Percentiles rank a stretch among this genome's conserved stretches.
Evolutionary conservation across 1,284 basidiomycete species (phyloP).

Genomic region (Lignosus rhinocerotis): DNA sequence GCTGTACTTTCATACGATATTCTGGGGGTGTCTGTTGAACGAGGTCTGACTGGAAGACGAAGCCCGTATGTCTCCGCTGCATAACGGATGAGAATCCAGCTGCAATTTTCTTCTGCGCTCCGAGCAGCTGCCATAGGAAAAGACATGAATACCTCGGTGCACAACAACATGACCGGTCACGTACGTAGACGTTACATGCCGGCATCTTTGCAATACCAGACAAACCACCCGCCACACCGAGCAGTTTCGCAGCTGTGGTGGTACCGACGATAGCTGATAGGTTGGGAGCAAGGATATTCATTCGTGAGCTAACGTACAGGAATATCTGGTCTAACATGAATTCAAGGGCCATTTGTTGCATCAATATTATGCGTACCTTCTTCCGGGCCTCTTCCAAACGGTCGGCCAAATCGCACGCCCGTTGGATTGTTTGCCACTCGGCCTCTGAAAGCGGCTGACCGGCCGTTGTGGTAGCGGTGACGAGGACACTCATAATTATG

Average conservation of each 20-base stretch:
- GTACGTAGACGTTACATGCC: slow-evolving; percentile 91
- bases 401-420: slow-evolving; percentile 87
- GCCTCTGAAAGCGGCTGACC: slow-evolving; percentile 72
- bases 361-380: slow-evolving; percentile 49
- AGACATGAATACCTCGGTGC: neutral
- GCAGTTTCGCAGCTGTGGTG: slow-evolving; percentile 95
- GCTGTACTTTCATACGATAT: slow-evolving; percentile 89
- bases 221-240: slow-evolving; percentile 96
- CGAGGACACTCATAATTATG: slow-evolving; percentile 93
- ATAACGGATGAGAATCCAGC: slow-evolving; percentile 82
- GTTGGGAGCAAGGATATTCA: slow-evolving; percentile 98
- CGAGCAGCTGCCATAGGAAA: slow-evolving; percentile 69
- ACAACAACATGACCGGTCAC: slow-evolving; percentile 25
- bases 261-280: slow-evolving; percentile 98
- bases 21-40: slow-evolving; percentile 88
- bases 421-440: slow-evolving; percentile 82
- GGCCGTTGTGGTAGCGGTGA: slow-evolving; percentile 90
- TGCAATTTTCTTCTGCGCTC: slow-evolving; percentile 88
- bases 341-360: neutral
- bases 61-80: slow-evolving; percentile 93
- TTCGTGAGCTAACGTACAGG: slow-evolving; percentile 98
- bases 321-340: slow-evolving; percentile 67
- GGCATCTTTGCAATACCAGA: slow-evolving; percentile 93
- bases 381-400: slow-evolving; percentile 86
- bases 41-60: slow-evolving; percentile 91